Evolutionary conservation across 768 basidiomycete species (phyloP).

Genomic region (Kondoa subrosea): DNA sequence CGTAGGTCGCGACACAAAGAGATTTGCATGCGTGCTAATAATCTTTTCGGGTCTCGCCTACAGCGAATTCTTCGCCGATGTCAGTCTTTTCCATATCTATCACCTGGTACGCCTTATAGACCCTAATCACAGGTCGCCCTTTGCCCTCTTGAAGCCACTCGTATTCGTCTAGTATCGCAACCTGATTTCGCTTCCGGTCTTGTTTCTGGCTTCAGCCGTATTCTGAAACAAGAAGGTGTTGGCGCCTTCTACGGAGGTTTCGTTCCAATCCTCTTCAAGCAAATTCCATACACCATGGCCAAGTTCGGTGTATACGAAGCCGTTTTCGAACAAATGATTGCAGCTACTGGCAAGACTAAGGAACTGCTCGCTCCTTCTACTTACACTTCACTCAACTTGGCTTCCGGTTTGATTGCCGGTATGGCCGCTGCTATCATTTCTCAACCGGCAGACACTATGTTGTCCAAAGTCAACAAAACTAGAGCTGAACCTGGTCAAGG

Average conservation of each 20-base stretch:
- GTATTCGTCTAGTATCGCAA: slow-evolving; percentile 58
- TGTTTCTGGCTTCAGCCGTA: slow-evolving; percentile 59
- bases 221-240: slow-evolving; percentile 61
- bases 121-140: slow-evolving; percentile 42
- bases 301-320: slow-evolving; percentile 23
- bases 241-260: slow-evolving; percentile 52
- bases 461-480: slow-evolving; percentile 28
- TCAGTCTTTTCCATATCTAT: slow-evolving; percentile 55
- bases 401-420: slow-evolving; percentile 38
- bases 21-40: slow-evolving; percentile 68
- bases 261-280: slow-evolving; percentile 25
- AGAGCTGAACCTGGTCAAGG: slow-evolving; percentile 28
- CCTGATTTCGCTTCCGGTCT: slow-evolving; percentile 63
- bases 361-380: slow-evolving; percentile 11
- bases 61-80: slow-evolving; percentile 60
- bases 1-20: slow-evolving; percentile 37
- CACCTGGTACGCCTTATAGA: neutral
- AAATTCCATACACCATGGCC: slow-evolving; percentile 36
- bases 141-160: slow-evolving; percentile 74
- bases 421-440: slow-evolving; percentile 88
- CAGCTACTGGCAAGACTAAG: slow-evolving; percentile 36
- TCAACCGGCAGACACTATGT: slow-evolving; percentile 28
- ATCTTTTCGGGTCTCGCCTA: slow-evolving; percentile 45
- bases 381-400: slow-evolving; percentile 21
- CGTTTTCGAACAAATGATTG: slow-evolving; percentile 34